Conservation (phyloP, 768 basidiomycete species). For the Phaeolepiota aurea region DNA sequence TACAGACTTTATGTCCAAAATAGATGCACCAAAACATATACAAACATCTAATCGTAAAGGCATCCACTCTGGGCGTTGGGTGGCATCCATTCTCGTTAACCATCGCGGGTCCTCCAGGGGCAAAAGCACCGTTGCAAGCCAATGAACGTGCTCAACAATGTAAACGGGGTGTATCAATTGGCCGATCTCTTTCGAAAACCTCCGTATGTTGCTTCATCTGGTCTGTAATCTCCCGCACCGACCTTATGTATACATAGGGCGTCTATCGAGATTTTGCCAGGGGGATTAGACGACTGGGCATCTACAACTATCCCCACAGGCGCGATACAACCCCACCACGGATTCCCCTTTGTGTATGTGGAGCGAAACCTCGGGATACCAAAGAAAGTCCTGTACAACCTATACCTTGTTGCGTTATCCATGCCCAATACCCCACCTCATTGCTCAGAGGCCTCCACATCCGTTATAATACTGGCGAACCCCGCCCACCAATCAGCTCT, state of each 20-base stretch:
- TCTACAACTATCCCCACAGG: slow-evolving; percentile 10
- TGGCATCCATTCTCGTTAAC: no score
- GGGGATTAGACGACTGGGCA: slow-evolving; percentile 40
- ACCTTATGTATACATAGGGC: slow-evolving; percentile 16
- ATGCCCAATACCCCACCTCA: slow-evolving; percentile 12
- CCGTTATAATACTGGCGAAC: slow-evolving; percentile 53
- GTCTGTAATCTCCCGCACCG: not conserved
- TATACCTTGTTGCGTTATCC: slow-evolving; percentile 38
- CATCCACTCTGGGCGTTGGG: not conserved
- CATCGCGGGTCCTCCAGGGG: no score
- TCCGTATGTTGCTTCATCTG: slow-evolving; percentile 12
- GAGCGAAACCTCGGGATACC: slow-evolving; percentile 62
- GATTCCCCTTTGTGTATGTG: slow-evolving; percentile 44
- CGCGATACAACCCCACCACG: slow-evolving; percentile 13
- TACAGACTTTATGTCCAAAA: no score
- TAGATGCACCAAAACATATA: no score
- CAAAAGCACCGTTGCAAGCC: not conserved
- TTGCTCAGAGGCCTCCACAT: slow-evolving; percentile 24
- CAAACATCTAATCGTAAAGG: no score
- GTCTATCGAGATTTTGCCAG: slow-evolving; percentile 59
- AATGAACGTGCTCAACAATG: not conserved
- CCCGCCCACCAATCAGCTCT: slow-evolving; percentile 65
- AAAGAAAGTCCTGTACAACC: slow-evolving; percentile 40
- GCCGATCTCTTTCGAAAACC: slow-evolving; percentile 17
- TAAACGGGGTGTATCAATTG: slow-evolving; percentile 8